Percentiles rank a stretch among this genome's conserved stretches.
phyloP scores from a whole-genome alignment of 2,329 filamentous ascomycete species.

The Geosmithia putterillii region DNA sequence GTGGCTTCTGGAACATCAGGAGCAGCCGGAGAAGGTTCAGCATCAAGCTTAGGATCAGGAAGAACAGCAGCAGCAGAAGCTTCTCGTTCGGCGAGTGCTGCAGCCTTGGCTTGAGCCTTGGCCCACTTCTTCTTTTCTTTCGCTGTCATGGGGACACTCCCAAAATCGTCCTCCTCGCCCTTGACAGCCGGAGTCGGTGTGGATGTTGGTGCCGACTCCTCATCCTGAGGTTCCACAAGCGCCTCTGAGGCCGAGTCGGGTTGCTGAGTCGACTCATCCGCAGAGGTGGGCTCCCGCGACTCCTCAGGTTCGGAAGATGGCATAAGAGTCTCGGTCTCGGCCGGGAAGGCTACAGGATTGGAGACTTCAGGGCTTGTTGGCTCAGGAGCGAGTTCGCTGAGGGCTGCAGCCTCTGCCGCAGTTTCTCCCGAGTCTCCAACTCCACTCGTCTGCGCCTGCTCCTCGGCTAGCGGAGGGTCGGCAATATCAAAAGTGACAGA shows the following conservation, averaged over 20 bases:
- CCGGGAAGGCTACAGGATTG: background rate
- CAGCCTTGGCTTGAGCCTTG: constrained; percentile 9
- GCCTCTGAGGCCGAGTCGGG: background rate
- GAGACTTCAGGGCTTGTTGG: background rate
- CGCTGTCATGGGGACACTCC: background rate
- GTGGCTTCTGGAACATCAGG: background rate
- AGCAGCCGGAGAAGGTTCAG: background rate
- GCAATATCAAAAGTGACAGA: constrained; percentile 4
- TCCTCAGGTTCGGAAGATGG: background rate
- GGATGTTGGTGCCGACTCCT: too few species aligned
- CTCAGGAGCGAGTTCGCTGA: background rate
- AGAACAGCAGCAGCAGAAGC: background rate
- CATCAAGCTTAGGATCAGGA: background rate
- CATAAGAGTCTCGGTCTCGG: background rate
- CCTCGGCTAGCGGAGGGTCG: background rate
- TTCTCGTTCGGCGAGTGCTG: constrained; percentile 1
- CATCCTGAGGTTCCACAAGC: background rate
- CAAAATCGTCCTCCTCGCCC: background rate
- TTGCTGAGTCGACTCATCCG: background rate
- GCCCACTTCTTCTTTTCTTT: constrained; percentile 7
- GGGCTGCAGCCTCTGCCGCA: background rate
- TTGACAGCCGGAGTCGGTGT: too few species aligned
- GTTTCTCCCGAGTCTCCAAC: background rate
- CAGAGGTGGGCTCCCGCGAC: background rate
- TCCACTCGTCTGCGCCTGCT: background rate